phyloP scores from a whole-genome alignment of 495 filamentous ascomycete species.

The Rhypophila decipiens region DNA sequence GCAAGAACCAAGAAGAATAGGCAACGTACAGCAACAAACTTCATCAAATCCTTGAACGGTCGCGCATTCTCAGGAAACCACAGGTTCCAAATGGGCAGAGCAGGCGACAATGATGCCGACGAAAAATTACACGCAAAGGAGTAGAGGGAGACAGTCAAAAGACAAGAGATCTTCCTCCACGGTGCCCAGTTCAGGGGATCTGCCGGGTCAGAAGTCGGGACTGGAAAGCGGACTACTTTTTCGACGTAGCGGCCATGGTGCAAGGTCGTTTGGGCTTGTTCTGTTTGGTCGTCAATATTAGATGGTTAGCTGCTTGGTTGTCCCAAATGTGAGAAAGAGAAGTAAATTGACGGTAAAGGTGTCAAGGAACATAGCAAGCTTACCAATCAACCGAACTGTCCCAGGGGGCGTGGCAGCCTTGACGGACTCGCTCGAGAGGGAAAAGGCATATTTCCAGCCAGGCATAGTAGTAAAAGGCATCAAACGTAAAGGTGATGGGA shows the following conservation, averaged over 20 bases:
- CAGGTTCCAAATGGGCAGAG: slow-evolving; percentile 21
- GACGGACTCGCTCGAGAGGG: slow-evolving; percentile 17
- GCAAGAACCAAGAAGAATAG: too few species aligned
- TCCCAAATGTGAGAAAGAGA: background rate
- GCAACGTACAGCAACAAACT: slow-evolving; percentile 17
- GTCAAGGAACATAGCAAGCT: background rate
- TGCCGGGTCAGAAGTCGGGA: slow-evolving; percentile 19
- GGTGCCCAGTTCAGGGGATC: slow-evolving; percentile 27
- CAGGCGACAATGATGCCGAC: slow-evolving; percentile 19
- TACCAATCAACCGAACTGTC: slow-evolving; percentile 24
- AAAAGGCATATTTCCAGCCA: slow-evolving; percentile 23
- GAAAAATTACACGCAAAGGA: slow-evolving; percentile 24
- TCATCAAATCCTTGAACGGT: slow-evolving; percentile 12
- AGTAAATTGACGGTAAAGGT: background rate
- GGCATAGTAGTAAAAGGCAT: slow-evolving; percentile 13
- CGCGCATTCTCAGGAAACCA: slow-evolving; percentile 14
- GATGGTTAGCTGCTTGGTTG: background rate
- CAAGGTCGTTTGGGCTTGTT: slow-evolving; percentile 9
- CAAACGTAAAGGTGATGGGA: too few species aligned
- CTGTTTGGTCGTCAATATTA: too few species aligned
- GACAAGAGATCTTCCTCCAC: slow-evolving; percentile 21
- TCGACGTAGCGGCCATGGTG: slow-evolving; percentile 13
- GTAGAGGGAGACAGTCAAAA: slow-evolving; percentile 17
- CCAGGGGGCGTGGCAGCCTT: slow-evolving; percentile 24
- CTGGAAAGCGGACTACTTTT: slow-evolving; percentile 12